Evolutionary conservation across 306 rosid species (phyloP).

Genomic region (Sesbania bispinosa): DNA sequence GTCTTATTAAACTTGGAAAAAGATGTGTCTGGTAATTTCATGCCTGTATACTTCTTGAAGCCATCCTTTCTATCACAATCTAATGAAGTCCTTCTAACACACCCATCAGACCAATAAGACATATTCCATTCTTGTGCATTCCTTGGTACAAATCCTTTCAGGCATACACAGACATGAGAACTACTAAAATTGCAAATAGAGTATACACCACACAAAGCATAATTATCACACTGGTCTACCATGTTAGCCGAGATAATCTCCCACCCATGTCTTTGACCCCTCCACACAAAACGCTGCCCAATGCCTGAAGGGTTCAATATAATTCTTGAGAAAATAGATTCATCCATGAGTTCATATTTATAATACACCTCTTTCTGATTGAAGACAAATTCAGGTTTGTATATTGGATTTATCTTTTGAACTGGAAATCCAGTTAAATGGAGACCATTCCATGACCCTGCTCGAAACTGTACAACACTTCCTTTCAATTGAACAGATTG

Average conservation of each 20-base stretch:
- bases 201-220: conserved; percentile 29
- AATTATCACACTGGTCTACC: conserved; percentile 32
- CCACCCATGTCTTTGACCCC: neutral
- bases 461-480: neutral
- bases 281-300: conserved; percentile 20
- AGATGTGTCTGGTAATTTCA: conserved; percentile 29
- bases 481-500: conserved; percentile 8
- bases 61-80: conserved; percentile 11
- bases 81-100: neutral
- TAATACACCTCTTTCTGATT: conserved; percentile 18
- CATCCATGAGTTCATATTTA: neutral
- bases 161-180: conserved; percentile 22
- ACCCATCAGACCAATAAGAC: conserved; percentile 24
- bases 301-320: neutral
- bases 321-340: neutral
- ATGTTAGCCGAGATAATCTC: neutral
- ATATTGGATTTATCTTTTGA: neutral
- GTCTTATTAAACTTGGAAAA: neutral
- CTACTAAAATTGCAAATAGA: conserved; percentile 13
- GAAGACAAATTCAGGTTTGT: neutral
- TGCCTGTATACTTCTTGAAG: conserved; percentile 17
- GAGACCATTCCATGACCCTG: conserved; percentile 24
- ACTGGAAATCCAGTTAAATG: neutral
- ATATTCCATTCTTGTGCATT: conserved; percentile 8
- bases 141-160: conserved; percentile 20